Percentiles rank a stretch among this genome's conserved stretches.
Evolutionary conservation across 2,329 filamentous ascomycete species (phyloP).

Genomic region (Graphilbum fragrans): DNA sequence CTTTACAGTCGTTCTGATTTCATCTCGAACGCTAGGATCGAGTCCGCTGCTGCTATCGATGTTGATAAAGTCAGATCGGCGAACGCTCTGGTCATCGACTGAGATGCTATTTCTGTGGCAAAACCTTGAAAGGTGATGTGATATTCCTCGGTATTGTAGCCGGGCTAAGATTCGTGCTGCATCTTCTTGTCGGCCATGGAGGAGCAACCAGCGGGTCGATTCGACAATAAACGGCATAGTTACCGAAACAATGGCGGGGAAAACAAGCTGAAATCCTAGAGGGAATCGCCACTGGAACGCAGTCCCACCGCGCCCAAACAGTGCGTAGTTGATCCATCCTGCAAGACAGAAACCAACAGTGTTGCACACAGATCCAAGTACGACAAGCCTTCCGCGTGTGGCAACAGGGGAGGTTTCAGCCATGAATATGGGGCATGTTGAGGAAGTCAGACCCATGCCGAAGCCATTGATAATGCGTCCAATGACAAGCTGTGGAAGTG

Average conservation of each 20-base stretch:
- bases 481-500: conserved; percentile 27
- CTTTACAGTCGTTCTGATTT: neutral
- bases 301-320: conserved; percentile 19
- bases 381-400: conserved; percentile 31
- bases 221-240: conserved; percentile 26
- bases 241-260: conserved; percentile 21
- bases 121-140: no score
- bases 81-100: conserved; percentile 14
- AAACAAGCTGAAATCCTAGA: conserved; percentile 23
- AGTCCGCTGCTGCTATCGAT: conserved; percentile 19
- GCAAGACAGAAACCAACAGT: conserved; percentile 31
- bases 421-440: conserved; percentile 21
- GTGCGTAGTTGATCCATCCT: conserved; percentile 33
- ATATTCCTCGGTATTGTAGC: conserved; percentile 41
- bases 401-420: conserved; percentile 20
- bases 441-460: conserved; percentile 21
- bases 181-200: conserved; percentile 41
- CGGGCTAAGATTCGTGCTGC: conserved; percentile 43
- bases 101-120: no score
- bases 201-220: conserved; percentile 38
- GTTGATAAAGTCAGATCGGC: conserved; percentile 23
- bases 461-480: conserved; percentile 28
- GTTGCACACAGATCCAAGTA: conserved; percentile 26
- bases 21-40: conserved; percentile 7
- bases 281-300: conserved; percentile 25